A percentile compares a stretch with the other conserved stretches of the same genome.
Evolutionary conservation across 225 moss, liverwort and hornwort genomes (phyloP).

Genomic region (Sphagnum tenellum): DNA sequence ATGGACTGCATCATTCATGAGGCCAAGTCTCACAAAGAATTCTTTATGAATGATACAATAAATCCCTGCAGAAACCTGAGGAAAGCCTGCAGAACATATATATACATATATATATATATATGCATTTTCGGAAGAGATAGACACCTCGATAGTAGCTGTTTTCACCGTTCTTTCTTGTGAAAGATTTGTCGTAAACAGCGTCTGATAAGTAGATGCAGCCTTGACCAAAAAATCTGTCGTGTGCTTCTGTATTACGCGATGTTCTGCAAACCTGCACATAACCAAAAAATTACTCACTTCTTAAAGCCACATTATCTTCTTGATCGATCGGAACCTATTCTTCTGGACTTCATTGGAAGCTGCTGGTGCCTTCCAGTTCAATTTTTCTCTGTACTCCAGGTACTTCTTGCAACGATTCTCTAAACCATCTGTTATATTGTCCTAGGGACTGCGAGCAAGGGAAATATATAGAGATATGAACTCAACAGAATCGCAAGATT

Average conservation of each 20-base stretch:
- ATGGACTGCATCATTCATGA: too few species aligned
- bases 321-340: neutral
- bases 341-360: too few species aligned
- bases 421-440: too few species aligned
- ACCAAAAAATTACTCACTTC: neutral
- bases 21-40: too few species aligned
- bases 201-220: slow-evolving; percentile 44
- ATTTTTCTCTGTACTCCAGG: neutral
- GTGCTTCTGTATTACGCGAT: slow-evolving; percentile 30
- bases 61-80: too few species aligned
- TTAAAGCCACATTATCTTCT: neutral
- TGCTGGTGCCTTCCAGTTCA: too few species aligned
- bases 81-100: neutral
- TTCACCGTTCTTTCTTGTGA: slow-evolving; percentile 35
- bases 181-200: slow-evolving; percentile 38
- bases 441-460: too few species aligned
- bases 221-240: slow-evolving; percentile 12
- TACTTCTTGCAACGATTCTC: neutral
- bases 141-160: slow-evolving; percentile 62
- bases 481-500: neutral
- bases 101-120: neutral
- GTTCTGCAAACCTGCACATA: slow-evolving; percentile 53
- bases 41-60: too few species aligned
- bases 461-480: too few species aligned
- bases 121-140: neutral